Conservation (phyloP, 177 flowering plant genomes). For the Vitis hybrid region DNA sequence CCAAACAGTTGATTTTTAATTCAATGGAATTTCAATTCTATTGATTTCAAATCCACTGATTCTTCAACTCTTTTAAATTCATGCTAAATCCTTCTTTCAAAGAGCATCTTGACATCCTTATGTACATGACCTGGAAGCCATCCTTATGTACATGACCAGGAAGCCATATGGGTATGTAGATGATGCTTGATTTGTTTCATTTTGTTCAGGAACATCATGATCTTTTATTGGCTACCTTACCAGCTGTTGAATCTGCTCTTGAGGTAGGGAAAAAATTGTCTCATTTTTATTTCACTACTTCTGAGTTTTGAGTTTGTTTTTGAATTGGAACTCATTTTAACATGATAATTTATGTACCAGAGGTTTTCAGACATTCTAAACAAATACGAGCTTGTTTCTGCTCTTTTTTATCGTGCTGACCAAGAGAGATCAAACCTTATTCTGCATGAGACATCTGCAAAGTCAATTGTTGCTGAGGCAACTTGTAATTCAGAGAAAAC, state of each 20-base stretch:
- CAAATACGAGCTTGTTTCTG: conserved; percentile 76
- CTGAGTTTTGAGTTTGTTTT: conserved; percentile 1
- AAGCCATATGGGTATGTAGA: conserved; percentile 5
- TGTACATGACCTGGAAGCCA: not conserved
- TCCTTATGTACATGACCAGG: not conserved
- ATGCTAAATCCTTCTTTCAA: no score
- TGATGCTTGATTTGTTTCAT: conserved; percentile 14
- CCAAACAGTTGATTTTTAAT: no score
- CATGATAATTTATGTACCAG: conserved; percentile 39
- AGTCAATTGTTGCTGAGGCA: conserved; percentile 81
- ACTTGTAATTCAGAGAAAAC: conserved; percentile 64
- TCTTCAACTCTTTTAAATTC: no score
- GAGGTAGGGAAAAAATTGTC: conserved; percentile 52
- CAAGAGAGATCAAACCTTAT: conserved; percentile 80
- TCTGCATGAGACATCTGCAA: conserved; percentile 76
- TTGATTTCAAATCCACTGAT: no score
- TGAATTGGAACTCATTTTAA: conserved; percentile 8
- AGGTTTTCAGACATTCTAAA: conserved; percentile 64
- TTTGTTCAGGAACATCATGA: conserved; percentile 88
- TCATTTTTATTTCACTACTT: conserved; percentile 1
- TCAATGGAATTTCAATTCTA: no score
- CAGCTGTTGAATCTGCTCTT: conserved; percentile 77
- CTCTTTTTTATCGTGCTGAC: conserved; percentile 69
- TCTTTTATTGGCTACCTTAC: conserved; percentile 72
- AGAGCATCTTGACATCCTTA: no score